phyloP scores from a whole-genome alignment of 2,329 filamentous ascomycete species.

The Fusarium sp. region DNA sequence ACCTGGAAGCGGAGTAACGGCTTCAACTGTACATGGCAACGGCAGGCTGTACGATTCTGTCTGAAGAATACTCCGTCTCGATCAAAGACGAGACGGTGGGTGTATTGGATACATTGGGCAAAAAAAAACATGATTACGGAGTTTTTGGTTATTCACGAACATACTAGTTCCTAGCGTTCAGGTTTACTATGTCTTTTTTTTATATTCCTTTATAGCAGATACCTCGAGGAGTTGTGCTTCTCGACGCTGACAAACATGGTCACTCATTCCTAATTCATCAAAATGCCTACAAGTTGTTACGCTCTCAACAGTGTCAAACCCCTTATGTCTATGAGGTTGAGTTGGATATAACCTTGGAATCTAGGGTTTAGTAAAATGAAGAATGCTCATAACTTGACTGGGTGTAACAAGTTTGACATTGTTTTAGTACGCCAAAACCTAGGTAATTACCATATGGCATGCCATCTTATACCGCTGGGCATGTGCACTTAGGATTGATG shows the following conservation, averaged over 20 bases:
- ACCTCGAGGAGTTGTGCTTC: constrained; percentile 12
- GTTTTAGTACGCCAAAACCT: neutral
- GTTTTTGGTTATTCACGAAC: constrained; percentile 39
- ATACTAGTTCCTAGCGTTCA: constrained; percentile 43
- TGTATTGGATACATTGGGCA: constrained; percentile 43
- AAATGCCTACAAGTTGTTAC: neutral
- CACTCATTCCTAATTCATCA: constrained; percentile 23
- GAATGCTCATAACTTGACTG: neutral
- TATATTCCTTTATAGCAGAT: constrained; percentile 9
- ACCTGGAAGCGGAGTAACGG: constrained; percentile 1
- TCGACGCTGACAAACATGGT: constrained; percentile 19
- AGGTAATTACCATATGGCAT: neutral
- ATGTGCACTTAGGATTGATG: neutral
- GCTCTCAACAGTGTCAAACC: neutral
- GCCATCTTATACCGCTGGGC: neutral
- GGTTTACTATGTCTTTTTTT: constrained; percentile 25
- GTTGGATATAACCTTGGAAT: neutral
- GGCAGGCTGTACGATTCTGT: constrained; percentile 38
- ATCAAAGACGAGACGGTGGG: constrained; percentile 17
- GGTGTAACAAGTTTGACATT: neutral
- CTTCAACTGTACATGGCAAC: constrained; percentile 13
- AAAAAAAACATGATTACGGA: constrained; percentile 42
- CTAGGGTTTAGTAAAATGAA: neutral
- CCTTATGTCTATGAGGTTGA: neutral
- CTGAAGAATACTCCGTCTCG: constrained; percentile 29